A percentile compares a stretch with the other conserved stretches of the same genome.
Conservation (phyloP, 768 basidiomycete species). For the Pleurotus pulmonarius region DNA sequence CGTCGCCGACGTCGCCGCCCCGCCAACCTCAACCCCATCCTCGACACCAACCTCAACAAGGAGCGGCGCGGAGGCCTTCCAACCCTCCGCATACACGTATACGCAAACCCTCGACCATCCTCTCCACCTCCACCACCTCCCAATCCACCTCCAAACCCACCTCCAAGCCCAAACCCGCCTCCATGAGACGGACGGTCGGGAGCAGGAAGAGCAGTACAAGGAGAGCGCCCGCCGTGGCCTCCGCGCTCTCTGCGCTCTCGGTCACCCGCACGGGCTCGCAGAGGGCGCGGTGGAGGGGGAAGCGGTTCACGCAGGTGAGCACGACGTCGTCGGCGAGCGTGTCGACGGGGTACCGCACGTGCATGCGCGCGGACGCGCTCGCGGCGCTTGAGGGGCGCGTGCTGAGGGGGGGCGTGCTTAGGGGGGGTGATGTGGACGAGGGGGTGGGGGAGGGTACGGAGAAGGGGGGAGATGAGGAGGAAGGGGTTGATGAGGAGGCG, state of each 20-base stretch:
- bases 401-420: conserved; percentile 17
- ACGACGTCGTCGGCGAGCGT: conserved; percentile 28
- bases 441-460: conserved; percentile 53
- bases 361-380: conserved; percentile 57
- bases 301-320: too few species aligned
- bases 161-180: too few species aligned
- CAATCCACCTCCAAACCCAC: too few species aligned
- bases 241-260: conserved; percentile 4
- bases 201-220: too few species aligned
- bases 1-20: conserved; percentile 14
- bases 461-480: conserved; percentile 59
- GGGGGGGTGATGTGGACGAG: conserved; percentile 13
- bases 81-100: too few species aligned
- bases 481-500: conserved; percentile 25
- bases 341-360: conserved; percentile 40
- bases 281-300: too few species aligned
- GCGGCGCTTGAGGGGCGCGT: conserved; percentile 55
- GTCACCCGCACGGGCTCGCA: too few species aligned
- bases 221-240: conserved; percentile 14
- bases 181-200: too few species aligned
- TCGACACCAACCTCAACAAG: too few species aligned
- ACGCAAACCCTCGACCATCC: conserved; percentile 13
- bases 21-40: conserved; percentile 12
- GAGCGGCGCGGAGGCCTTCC: too few species aligned
- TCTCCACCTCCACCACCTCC: too few species aligned